These are phyloP conservation scores for Chamaenerion angustifolium DNA, from an alignment of 345 rosid genomes.

Conservation along the genomic window DNA sequence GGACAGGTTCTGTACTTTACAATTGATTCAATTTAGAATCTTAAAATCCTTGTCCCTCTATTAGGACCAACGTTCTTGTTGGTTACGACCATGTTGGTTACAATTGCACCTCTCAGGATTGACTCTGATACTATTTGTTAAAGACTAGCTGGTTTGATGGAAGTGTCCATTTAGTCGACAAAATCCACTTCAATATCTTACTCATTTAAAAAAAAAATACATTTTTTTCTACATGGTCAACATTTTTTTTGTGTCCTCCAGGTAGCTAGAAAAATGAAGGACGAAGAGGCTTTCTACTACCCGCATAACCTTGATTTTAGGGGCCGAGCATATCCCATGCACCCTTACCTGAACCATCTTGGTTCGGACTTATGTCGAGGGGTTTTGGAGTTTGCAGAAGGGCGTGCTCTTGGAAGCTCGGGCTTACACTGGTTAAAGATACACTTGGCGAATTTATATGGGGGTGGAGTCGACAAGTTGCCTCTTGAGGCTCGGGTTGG, in stretches of 20 bases:
- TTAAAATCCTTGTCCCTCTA: too few relatives aligned
- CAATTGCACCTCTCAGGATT: too few relatives aligned
- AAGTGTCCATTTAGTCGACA: too few relatives aligned
- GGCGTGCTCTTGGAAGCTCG: conserved; percentile 70
- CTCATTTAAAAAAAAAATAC: too few relatives aligned
- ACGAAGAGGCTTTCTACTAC: conserved; percentile 85
- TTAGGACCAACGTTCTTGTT: too few relatives aligned
- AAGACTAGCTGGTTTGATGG: too few relatives aligned
- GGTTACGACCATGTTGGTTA: too few relatives aligned
- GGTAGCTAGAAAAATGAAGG: conserved; percentile 93
- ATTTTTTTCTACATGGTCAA: too few relatives aligned
- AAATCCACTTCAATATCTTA: too few relatives aligned
- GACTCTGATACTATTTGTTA: too few relatives aligned
- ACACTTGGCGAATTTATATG: conserved; percentile 89
- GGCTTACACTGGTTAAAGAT: conserved; percentile 93
- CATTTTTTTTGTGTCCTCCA: conserved; percentile 19
- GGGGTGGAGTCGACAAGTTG: conserved; percentile 90
- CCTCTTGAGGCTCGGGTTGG: conserved; percentile 65
- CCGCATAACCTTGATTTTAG: conserved; percentile 96
- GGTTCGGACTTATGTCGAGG: conserved; percentile 99
- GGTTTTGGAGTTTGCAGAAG: conserved; percentile 85
- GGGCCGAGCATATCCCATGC: conserved; percentile 99
- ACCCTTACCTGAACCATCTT: conserved; percentile 90
- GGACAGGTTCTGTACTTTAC: too few relatives aligned
- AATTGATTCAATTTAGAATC: too few relatives aligned